phyloP scores from a whole-genome alignment of 768 basidiomycete genomes.

The Crepidotus variabilis region DNA sequence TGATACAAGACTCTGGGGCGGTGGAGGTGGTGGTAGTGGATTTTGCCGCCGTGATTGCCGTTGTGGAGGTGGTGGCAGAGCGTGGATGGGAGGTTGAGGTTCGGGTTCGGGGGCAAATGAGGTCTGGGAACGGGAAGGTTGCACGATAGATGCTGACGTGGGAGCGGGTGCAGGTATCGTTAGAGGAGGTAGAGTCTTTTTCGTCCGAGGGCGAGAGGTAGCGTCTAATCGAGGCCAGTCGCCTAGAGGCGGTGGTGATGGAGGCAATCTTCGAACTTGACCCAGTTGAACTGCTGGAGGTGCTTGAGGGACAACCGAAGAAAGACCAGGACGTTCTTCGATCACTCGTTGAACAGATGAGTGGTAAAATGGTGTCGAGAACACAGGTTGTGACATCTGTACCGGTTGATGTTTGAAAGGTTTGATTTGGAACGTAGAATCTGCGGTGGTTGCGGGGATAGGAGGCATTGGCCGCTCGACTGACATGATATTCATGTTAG shows the following conservation, averaged over 20 bases:
- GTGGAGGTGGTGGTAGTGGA: neutral
- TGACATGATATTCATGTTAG: constrained; percentile 8
- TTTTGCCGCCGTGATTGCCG: neutral
- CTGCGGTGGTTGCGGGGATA: constrained; percentile 9
- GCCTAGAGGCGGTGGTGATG: constrained; percentile 44
- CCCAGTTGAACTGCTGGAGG: constrained; percentile 16
- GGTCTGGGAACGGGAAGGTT: neutral
- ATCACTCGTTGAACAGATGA: constrained; percentile 19
- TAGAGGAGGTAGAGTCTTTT: constrained; percentile 6
- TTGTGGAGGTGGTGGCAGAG: neutral
- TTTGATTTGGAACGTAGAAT: neutral
- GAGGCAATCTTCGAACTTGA: constrained; percentile 14
- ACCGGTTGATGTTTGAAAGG: constrained; percentile 12
- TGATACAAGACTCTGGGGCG: neutral
- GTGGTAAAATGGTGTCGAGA: constrained; percentile 25
- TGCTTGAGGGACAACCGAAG: constrained; percentile 9
- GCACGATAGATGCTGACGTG: neutral
- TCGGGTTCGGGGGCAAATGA: neutral
- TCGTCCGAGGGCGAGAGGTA: constrained; percentile 27
- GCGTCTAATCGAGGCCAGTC: constrained; percentile 52
- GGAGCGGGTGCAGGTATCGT: neutral
- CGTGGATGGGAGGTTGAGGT: neutral
- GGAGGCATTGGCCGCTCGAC: constrained; percentile 16
- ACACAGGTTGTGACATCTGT: constrained; percentile 10
- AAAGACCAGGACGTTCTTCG: constrained; percentile 4